Conservation (phyloP, 2,329 filamentous ascomycete species). For the Metarhizium guizhouense region DNA sequence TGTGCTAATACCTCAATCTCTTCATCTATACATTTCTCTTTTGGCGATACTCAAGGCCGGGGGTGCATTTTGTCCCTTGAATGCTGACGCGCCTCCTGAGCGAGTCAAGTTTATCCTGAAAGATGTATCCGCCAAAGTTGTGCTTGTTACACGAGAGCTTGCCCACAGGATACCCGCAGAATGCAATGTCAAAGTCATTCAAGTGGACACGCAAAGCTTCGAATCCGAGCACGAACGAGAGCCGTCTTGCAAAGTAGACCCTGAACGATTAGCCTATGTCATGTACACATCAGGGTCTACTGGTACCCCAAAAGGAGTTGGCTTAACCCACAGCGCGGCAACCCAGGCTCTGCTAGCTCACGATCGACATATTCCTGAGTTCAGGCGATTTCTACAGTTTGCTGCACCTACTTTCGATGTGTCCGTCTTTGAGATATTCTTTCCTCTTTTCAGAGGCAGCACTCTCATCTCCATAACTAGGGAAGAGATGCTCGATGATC, state of each 20-base stretch:
- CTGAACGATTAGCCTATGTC: conserved; percentile 62
- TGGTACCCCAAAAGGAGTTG: conserved; percentile 80
- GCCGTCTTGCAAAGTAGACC: conserved; percentile 9
- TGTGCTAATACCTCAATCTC: conserved; percentile 67
- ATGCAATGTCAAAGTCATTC: conserved; percentile 23
- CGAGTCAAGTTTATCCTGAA: conserved; percentile 69
- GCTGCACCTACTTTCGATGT: conserved; percentile 91
- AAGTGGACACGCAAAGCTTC: conserved; percentile 17
- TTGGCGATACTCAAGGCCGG: conserved; percentile 74
- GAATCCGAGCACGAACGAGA: neutral
- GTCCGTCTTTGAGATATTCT: conserved; percentile 92
- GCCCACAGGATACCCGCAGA: conserved; percentile 28
- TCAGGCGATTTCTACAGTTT: conserved; percentile 80
- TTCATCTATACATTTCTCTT: conserved; percentile 67
- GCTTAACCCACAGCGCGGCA: conserved; percentile 68
- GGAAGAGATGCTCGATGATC: conserved; percentile 61
- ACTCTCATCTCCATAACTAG: conserved; percentile 68
- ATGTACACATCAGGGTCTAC: conserved; percentile 94
- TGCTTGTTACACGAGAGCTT: conserved; percentile 53
- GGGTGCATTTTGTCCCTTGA: conserved; percentile 77
- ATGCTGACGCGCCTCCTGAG: conserved; percentile 67
- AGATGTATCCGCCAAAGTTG: conserved; percentile 63
- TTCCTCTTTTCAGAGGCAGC: conserved; percentile 63
- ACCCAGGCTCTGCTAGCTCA: conserved; percentile 80
- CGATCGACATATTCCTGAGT: conserved; percentile 64